These are phyloP conservation scores for Bothia castanella DNA, from an alignment of 1,284 basidiomycete species.

Conservation along the genomic window DNA sequence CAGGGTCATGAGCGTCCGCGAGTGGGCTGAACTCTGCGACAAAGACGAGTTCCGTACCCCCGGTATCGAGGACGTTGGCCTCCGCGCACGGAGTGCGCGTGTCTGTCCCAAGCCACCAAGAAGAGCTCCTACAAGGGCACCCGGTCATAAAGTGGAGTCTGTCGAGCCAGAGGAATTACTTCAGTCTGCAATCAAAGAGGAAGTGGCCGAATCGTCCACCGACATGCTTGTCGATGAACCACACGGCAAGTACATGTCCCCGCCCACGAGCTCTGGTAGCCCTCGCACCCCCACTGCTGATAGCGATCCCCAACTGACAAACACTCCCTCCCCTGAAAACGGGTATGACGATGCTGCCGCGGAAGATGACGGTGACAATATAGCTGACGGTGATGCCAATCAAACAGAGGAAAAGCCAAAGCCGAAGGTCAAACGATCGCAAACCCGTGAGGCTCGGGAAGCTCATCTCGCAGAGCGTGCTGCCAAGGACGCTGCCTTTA, in stretches of 20 bases:
- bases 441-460: constrained; percentile 49
- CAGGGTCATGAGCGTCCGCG: constrained; percentile 74
- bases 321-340: not conserved
- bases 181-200: constrained; percentile 21
- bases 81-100: constrained; percentile 47
- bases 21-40: constrained; percentile 81
- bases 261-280: constrained; percentile 26
- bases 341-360: constrained; percentile 13
- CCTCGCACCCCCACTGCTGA: constrained; percentile 21
- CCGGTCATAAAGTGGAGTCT: constrained; percentile 20
- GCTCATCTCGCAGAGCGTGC: constrained; percentile 52
- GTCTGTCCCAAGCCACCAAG: constrained; percentile 24
- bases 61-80: constrained; percentile 62
- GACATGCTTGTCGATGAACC: constrained; percentile 6
- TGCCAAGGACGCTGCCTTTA: constrained; percentile 58
- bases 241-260: constrained; percentile 24
- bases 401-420: constrained; percentile 37
- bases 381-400: constrained; percentile 13
- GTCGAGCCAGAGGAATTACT: constrained; percentile 25
- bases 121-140: constrained; percentile 18
- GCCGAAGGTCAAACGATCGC: constrained; percentile 42
- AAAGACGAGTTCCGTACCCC: constrained; percentile 67
- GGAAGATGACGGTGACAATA: constrained; percentile 16
- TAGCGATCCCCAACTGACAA: constrained; percentile 6
- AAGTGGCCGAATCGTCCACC: constrained; percentile 33